Evolutionary conservation across 768 basidiomycete genomes (phyloP).

Genomic region (Hypholoma sublateritium): DNA sequence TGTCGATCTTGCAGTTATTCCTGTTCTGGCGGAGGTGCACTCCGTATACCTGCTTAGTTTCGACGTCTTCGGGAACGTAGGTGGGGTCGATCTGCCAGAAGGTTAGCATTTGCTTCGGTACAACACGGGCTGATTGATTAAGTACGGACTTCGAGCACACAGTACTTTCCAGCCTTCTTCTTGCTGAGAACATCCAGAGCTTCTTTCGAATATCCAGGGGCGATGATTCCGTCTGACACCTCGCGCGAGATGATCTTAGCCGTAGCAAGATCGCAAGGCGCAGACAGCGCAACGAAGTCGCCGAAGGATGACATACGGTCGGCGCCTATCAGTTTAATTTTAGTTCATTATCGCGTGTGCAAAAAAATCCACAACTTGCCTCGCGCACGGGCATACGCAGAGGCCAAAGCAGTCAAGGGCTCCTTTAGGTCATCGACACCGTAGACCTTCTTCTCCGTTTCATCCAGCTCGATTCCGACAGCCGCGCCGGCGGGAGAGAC

Average conservation of each 20-base stretch:
- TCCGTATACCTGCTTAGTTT: conserved; percentile 96
- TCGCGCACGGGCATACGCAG: conserved; percentile 94
- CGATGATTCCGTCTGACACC: conserved; percentile 97
- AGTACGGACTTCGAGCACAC: conserved; percentile 81
- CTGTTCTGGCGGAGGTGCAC: conserved; percentile 86
- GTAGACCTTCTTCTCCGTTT: conserved; percentile 89
- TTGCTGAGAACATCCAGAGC: conserved; percentile 89
- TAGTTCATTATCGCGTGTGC: not conserved
- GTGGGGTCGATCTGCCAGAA: conserved; percentile 76
- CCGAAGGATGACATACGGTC: conserved; percentile 99
- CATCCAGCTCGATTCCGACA: conserved; percentile 80
- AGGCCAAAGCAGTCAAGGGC: conserved; percentile 82
- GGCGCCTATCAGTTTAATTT: conserved; percentile 54
- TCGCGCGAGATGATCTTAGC: conserved; percentile 98
- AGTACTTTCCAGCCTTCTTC: conserved; percentile 99
- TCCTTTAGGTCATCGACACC: conserved; percentile 95
- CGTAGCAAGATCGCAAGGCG: conserved; percentile 89
- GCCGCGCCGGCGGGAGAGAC: conserved; percentile 98
- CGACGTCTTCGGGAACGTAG: conserved; percentile 76
- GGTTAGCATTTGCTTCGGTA: not conserved
- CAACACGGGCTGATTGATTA: not conserved
- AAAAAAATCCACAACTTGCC: conserved; percentile 43
- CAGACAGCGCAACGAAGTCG: conserved; percentile 96
- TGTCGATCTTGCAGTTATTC: conserved; percentile 87
- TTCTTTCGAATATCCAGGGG: conserved; percentile 86